Conservation (phyloP, 2,329 filamentous ascomycete genomes). For the Trichoderma oligosporum region DNA sequence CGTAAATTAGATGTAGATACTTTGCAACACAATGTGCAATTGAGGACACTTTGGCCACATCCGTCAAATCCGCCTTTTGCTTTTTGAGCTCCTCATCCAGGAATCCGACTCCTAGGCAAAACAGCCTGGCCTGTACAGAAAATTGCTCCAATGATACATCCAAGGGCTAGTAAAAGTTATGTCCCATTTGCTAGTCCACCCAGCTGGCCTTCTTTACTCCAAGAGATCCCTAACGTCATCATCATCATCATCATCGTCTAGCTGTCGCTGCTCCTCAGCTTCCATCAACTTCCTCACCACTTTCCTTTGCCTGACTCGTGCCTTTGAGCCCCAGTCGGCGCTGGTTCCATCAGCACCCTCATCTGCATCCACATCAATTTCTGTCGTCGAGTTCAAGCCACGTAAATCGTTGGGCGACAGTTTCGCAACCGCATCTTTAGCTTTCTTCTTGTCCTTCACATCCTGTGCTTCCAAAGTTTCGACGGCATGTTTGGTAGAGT, state of each 20-base stretch:
- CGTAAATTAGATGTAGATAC: background rate
- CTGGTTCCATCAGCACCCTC: slow-evolving; percentile 44
- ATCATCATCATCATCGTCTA: slow-evolving; percentile 66
- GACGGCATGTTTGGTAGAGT: slow-evolving; percentile 60
- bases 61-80: background rate
- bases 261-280: slow-evolving; percentile 56
- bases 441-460: slow-evolving; percentile 47
- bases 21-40: background rate
- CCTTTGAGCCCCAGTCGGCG: slow-evolving; percentile 66
- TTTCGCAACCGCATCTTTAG: slow-evolving; percentile 47
- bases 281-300: slow-evolving; percentile 63
- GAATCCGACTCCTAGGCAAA: background rate
- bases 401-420: slow-evolving; percentile 64
- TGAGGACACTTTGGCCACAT: slow-evolving; percentile 17
- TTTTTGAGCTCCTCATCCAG: background rate
- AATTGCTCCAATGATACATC: background rate
- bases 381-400: slow-evolving; percentile 51
- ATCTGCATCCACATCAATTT: slow-evolving; percentile 49
- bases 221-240: slow-evolving; percentile 67
- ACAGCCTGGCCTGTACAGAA: background rate
- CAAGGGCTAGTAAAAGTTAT: background rate
- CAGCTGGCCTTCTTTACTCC: slow-evolving; percentile 25
- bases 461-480: slow-evolving; percentile 60
- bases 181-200: background rate
- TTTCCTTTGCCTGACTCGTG: slow-evolving; percentile 63